A percentile compares a stretch with the other conserved stretches of the same genome.
These are phyloP conservation scores for Blastomyces parvus DNA, from an alignment of 2,329 filamentous ascomycete species.

Conservation along the genomic window DNA sequence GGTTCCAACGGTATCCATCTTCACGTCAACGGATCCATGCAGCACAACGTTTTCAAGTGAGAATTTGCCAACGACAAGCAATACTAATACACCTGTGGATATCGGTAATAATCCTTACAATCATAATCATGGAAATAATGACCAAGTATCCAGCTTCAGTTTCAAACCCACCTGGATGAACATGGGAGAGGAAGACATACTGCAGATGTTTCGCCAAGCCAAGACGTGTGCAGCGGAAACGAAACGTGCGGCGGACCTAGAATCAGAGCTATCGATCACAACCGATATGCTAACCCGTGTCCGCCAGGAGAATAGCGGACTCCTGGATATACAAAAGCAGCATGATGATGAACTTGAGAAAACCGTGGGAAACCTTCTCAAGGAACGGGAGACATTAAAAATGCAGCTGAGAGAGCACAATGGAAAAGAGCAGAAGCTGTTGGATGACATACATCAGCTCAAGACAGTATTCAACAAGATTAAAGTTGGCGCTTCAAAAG, in stretches of 20 bases:
- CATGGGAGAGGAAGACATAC: not conserved
- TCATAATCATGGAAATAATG: not conserved
- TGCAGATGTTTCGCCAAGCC: not conserved
- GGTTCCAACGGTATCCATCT: not conserved
- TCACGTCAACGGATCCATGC: not conserved
- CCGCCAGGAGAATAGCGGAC: not conserved
- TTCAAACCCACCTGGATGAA: not conserved
- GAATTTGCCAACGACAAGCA: not conserved
- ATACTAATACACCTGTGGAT: not conserved
- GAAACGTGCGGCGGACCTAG: not conserved
- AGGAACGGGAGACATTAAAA: not conserved
- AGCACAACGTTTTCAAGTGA: not conserved
- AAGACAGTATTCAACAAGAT: not conserved
- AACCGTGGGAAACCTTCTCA: not conserved
- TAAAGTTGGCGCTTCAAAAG: not conserved
- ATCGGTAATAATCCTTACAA: not conserved
- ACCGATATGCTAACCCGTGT: not conserved
- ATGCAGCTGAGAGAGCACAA: too few species aligned
- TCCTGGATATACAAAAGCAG: not conserved
- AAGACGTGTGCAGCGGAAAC: not conserved
- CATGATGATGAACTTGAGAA: slow-evolving; percentile 1
- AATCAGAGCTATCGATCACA: not conserved
- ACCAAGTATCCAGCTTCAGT: not conserved
- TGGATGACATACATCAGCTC: not conserved
- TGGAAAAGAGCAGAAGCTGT: not conserved